Evolutionary conservation across 768 basidiomycete genomes (phyloP), one percentile per base, ranked within the genome.

Genomic region (Lactifluus subvellereus): DNA sequence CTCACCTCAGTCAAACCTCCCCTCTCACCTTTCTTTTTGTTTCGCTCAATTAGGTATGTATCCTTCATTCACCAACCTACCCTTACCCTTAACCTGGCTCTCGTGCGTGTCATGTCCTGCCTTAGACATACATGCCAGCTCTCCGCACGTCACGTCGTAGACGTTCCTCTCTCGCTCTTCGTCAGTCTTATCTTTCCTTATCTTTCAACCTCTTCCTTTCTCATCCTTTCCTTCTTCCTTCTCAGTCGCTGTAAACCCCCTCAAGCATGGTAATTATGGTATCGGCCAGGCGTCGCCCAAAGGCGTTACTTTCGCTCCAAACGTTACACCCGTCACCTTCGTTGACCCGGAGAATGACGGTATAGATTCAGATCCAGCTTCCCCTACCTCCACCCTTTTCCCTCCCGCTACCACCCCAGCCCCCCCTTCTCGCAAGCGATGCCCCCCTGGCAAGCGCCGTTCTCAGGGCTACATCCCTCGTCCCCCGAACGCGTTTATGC

Each of bases 241-340:
- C 33, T 27, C 47, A 60, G 61, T 50, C 45, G 45, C 65, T 54
- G 48, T 74, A 40, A 76, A 77, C 33, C 79, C 64, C 16, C 59
- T 80, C 58, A 84, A 82, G 66, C 73, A 84, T 4, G 84, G 83
- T 16, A 78, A 77, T 60, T 85, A 86, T 54, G 82, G 82, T 32
- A 75, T 79, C 59, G 68, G 72, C 57, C 69, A 78, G 2, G 71
- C 76, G 0, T 75, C 79, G 0, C 69, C 71, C 22, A 75, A 80
- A n/a, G 77, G 79, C 5, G 82, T 87, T 32, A 84, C 82, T 0
- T 87, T 87, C 54, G 85, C 84, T 1, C 84, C 84, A 43, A 85
- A 85, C 64, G 76, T 85, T 30, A 85, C 84, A 0, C 84, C 84
- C 1, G 76, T 74, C 3, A 82, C 82, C 0, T 84, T 77, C 73